These are phyloP conservation scores for Hamamelis virginiana DNA, from an alignment of 164 flowering plant species.

Conservation along the genomic window DNA sequence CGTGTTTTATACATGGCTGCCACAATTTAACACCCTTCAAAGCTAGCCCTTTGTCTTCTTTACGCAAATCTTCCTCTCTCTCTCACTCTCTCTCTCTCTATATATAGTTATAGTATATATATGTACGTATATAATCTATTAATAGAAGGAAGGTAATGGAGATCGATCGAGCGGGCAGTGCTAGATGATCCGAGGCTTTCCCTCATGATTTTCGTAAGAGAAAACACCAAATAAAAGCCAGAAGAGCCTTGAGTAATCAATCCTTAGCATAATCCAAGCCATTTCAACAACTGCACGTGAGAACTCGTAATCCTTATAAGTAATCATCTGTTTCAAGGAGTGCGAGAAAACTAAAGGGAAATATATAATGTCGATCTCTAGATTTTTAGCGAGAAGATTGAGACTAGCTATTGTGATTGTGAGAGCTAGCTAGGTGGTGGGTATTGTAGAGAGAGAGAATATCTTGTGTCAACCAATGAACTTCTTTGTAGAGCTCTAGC, in stretches of 20 bases:
- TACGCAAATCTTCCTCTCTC: no score
- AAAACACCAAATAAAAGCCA: constrained; percentile 78
- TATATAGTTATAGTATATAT: no score
- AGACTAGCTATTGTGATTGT: no score
- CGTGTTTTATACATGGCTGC: constrained; percentile 32
- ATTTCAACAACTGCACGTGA: constrained; percentile 50
- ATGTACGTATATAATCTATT: no score
- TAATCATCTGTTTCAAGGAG: constrained; percentile 35
- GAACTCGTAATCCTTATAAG: constrained; percentile 41
- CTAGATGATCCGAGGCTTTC: constrained; percentile 85
- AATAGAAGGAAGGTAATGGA: no score
- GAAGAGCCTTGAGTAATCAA: constrained; percentile 77
- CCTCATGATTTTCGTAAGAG: constrained; percentile 80
- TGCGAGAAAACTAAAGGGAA: background rate
- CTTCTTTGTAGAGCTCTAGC: no score
- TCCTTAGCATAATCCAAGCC: constrained; percentile 78
- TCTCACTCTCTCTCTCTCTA: no score
- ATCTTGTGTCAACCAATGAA: no score
- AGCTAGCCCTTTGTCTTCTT: background rate
- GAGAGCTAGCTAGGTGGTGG: no score
- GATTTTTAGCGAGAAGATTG: no score
- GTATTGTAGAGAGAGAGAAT: no score
- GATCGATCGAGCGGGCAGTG: constrained; percentile 3
- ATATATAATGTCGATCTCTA: background rate
- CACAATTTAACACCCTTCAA: background rate